phyloP scores from a whole-genome alignment of 331 rosid genomes.

The Pyracantha coccinea region DNA sequence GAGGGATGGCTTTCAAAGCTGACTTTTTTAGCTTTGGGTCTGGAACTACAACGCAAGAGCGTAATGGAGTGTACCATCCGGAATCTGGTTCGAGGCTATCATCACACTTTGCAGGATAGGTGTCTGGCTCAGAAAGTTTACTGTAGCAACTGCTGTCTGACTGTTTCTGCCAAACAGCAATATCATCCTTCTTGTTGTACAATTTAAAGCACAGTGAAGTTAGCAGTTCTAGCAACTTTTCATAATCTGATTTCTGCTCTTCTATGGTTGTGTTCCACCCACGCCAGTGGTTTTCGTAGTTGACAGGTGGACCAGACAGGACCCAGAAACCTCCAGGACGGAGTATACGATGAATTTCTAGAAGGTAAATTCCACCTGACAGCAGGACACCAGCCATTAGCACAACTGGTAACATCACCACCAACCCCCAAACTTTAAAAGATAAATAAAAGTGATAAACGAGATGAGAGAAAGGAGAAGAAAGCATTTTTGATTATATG shows the following conservation, averaged over 20 bases:
- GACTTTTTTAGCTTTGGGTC: slow-evolving; percentile 51
- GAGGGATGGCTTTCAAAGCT: slow-evolving; percentile 39
- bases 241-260: slow-evolving; percentile 78
- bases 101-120: slow-evolving; percentile 83
- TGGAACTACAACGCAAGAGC: slow-evolving; percentile 79
- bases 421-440: not conserved
- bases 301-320: slow-evolving; percentile 95
- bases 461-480: not conserved
- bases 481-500: not conserved
- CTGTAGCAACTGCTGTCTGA: slow-evolving; percentile 53
- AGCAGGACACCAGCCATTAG: slow-evolving; percentile 1
- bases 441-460: not conserved
- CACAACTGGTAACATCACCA: not conserved
- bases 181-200: slow-evolving; percentile 84
- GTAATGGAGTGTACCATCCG: slow-evolving; percentile 96
- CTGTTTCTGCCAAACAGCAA: slow-evolving; percentile 88
- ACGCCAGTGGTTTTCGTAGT: slow-evolving; percentile 75
- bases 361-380: slow-evolving; percentile 87
- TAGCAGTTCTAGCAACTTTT: slow-evolving; percentile 66
- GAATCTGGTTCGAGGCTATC: slow-evolving; percentile 87
- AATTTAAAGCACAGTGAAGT: slow-evolving; percentile 81
- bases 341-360: slow-evolving; percentile 85
- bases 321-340: slow-evolving; percentile 99
- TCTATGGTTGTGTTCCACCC: slow-evolving; percentile 95
- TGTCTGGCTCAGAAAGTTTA: slow-evolving; percentile 42